A percentile compares a stretch with the other conserved stretches of the same genome.
Evolutionary conservation across 768 basidiomycete species (phyloP).

Genomic region (Mrakia hoshinonis): DNA sequence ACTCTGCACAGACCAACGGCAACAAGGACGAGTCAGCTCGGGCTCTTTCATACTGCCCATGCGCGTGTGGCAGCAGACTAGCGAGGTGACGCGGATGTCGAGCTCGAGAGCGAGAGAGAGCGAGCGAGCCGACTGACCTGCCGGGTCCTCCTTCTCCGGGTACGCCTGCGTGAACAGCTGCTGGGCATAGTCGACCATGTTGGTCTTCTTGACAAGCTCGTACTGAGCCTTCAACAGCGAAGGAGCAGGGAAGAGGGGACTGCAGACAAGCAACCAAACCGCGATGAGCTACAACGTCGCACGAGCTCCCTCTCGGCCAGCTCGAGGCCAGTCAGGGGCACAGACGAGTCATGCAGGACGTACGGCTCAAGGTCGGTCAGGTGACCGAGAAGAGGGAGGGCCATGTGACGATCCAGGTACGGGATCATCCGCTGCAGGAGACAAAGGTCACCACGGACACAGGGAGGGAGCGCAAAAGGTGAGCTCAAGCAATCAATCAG

Average conservation of each 20-base stretch:
- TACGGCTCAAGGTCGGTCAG: conserved; percentile 55
- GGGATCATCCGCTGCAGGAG: conserved; percentile 65
- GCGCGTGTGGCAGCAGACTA: background rate
- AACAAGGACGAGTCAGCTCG: background rate
- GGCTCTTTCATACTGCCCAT: background rate
- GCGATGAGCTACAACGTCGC: conserved; percentile 4
- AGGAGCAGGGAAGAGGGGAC: conserved; percentile 57
- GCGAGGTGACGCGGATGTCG: too few relatives aligned
- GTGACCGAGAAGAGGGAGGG: conserved; percentile 84
- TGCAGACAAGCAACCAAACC: conserved; percentile 8
- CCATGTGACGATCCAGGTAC: conserved; percentile 88
- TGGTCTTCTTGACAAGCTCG: conserved; percentile 93
- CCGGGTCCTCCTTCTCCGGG: conserved; percentile 59
- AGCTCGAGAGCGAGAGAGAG: background rate
- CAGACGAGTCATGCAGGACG: background rate
- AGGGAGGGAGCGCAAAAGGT: background rate
- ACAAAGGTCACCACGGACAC: conserved; percentile 4
- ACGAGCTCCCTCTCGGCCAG: background rate
- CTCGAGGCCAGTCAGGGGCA: background rate
- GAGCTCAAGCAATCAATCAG: too few relatives aligned
- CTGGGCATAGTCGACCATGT: conserved; percentile 93
- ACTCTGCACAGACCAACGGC: conserved; percentile 52
- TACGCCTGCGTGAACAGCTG: conserved; percentile 69
- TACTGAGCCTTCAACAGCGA: conserved; percentile 86
- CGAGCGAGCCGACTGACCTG: conserved; percentile 48